Evolutionary conservation across 1,284 basidiomycete genomes (phyloP), one percentile per base, ranked within the genome.

Genomic region (Boletus subluridellus): DNA sequence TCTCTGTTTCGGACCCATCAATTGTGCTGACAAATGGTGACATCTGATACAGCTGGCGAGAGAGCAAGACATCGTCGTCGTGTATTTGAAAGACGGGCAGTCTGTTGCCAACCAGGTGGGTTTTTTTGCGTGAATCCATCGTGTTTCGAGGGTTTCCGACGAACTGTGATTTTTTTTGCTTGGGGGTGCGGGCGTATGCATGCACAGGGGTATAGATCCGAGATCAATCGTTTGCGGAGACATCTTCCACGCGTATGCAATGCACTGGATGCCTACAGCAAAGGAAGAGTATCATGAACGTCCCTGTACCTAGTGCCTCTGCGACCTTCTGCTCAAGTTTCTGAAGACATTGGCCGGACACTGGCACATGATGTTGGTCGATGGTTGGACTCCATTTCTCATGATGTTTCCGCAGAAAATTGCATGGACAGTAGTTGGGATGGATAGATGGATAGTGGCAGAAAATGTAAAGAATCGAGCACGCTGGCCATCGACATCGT

Each of bases 81-180:
- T 66, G 17, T 59, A 66, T 49, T 37, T 66, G 46, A 68, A 66
- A 49, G 65, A 66, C 12, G 64, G 66, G 4, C 62, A 59, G 38
- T 66, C 65, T 21, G 28, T 51, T n/a, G 34, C 30, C 4, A 39
- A 65, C 45, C 59, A 39, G 59, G 66, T 62, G 10, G 4, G 57
- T 55, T 12, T 17, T 49, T 10, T 44, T 34, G 12, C 9, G 8
- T 50, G n/a, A n/a, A 32, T 11, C 12, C 8, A 2, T 21, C 9
- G 12, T 49, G 26, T 41, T 21, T 55, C 9, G 4, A 12, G 8
- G 5, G 14, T 5, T 30, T 4, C 37, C 2, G 26, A 35, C 38
- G 9, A 10, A 34, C 17, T 2, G 1, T 34, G n/a, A 2, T 11
- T n/a, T 24, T 17, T 5, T 32, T 17, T 32, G 9, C 14, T 34